Evolutionary conservation across 495 filamentous ascomycete species (phyloP), one percentile per base, ranked within the genome.

Genomic region (Lophium mytilinum): DNA sequence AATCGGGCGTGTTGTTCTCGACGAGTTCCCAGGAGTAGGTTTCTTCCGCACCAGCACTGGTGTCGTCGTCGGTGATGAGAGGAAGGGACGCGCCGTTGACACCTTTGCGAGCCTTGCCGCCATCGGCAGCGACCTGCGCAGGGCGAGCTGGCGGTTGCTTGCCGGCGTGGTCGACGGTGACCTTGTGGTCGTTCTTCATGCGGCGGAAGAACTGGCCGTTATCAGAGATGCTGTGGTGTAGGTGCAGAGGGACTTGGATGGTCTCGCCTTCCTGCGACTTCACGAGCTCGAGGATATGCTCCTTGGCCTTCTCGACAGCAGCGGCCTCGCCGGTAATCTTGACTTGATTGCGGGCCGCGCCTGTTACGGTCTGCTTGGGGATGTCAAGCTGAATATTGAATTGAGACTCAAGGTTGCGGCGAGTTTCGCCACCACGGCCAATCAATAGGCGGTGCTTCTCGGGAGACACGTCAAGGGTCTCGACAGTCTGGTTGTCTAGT

Each of bases 391-490:
- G 83, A 62, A 99, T 83, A 55, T 83, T 84, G 78, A 97, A 95
- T 68, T 89, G 81, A 19, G 86, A 81, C 73, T 97, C 93, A n/a
- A 99, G 81, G 42, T 81, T 78, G 50, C 88, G 85, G 58, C 90
- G 83, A 37, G 83, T 84, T 51, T 93, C 89, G 52, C 93, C 93
- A 56, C 90, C 90, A 39, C 89, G 88, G 45, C 93, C 93, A 63
- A 99, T 96, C 12, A 99, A 79, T 9, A 88, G 76, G 35, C 90
- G 81, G 68, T 97, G 94, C 75, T 95, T 95, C 53, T 91, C 84
- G 4, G 83, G 81, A 19, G 89, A 83, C 18, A 97, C 84, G 4
- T 95, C 89, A 41, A 95, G 56, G n/a, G 71, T 76, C 56, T 85
- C 85, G 4, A 81, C 83, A 30, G 85, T 80, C 68, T 94, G 87